Evolutionary conservation across 2,329 filamentous ascomycete species (phyloP), one percentile per base, ranked within the genome.

Genomic region (Fusarium continuum): DNA sequence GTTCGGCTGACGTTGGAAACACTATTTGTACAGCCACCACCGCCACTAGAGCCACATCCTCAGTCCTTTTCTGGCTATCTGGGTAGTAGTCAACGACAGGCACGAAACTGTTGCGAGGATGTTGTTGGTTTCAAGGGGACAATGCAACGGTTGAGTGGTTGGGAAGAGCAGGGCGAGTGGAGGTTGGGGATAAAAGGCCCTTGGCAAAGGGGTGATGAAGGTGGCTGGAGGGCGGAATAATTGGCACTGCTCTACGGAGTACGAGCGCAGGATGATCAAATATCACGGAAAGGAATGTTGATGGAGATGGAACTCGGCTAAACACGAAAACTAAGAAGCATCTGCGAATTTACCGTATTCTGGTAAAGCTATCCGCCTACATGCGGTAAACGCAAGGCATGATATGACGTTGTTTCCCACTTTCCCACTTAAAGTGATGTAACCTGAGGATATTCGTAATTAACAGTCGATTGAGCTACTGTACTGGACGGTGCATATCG

Each of bases 1-100:
- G 28, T 28, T 62, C n/a, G n/a, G 62, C 62, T 65, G 62, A 63
- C 57, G 45, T 66, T 63, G 57, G 44, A 58, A 55, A 47, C 34
- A 34, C 29, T 36, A 10, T 47, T 25, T 53, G 40, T 53, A 63
- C 44, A 64, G 63, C 62, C 62, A 65, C 61, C 61, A 53, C 61
- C 19, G 50, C 60, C 59, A 64, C 60, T 29, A 7, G 28, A 62
- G 61, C 50, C 61, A 62, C 61, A 58, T 16, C 9, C 14, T 26
- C 61, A 40, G 34, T 46, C 56, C 51, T 46, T 46, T 53, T 65
- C 43, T 28, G 54, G 61, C 31, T 39, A 55, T 65, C 43, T 28
- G 54, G 61, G 35, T 39, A 55, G 29, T 35, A 31, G 29, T 36
- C 36, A 9, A 36, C 16, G 40, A 40, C 43, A 41, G 44, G 46